Percentiles rank a stretch among this genome's conserved stretches.
These are phyloP conservation scores for Citrullus mucosospermus DNA, from an alignment of 306 rosid genomes.

Conservation along the genomic window DNA sequence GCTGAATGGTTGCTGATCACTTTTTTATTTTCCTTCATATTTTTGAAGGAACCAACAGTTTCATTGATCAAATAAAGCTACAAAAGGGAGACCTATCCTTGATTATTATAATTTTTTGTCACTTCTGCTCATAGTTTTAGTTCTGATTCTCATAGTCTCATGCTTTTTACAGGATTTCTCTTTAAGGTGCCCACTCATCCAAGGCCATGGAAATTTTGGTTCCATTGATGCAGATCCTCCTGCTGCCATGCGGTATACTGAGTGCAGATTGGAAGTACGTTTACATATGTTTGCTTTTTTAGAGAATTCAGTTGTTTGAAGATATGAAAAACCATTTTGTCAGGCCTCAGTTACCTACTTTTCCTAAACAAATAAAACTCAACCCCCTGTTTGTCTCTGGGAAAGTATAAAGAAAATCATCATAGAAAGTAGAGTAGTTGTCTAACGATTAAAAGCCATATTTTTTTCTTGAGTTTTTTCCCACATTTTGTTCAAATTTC, in stretches of 20 bases:
- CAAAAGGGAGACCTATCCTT: neutral
- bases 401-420: neutral
- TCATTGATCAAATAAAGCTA: neutral
- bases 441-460: neutral
- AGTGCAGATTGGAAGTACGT: slow-evolving; percentile 86
- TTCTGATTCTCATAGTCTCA: neutral
- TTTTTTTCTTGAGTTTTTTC: neutral
- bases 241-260: slow-evolving; percentile 99
- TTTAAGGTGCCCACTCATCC: slow-evolving; percentile 67
- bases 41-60: neutral
- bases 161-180: slow-evolving; percentile 64
- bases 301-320: neutral
- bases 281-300: neutral
- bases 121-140: neutral
- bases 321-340: neutral
- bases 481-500: neutral
- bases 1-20: neutral
- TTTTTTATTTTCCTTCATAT: neutral
- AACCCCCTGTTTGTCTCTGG: too few relatives aligned
- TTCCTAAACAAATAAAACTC: neutral
- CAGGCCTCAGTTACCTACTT: neutral
- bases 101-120: neutral
- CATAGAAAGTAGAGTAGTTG: neutral
- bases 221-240: slow-evolving; percentile 96
- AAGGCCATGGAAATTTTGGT: slow-evolving; percentile 98